A percentile compares a stretch with the other conserved stretches of the same genome.
phyloP scores from a whole-genome alignment of 495 filamentous ascomycete species.

The Penicillium paradoxum region DNA sequence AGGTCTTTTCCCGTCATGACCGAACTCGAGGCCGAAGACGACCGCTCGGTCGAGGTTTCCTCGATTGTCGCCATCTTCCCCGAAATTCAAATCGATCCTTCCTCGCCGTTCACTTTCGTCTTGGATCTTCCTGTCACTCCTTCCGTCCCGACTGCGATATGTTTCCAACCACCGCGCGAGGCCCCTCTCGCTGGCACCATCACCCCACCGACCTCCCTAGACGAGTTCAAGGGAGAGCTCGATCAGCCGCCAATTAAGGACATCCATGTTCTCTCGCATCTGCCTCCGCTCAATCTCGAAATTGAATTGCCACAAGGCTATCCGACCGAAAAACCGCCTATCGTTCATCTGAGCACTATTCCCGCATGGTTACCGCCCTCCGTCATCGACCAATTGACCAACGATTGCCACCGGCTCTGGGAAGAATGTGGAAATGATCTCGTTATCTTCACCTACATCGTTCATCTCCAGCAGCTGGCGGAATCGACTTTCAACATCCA shows the following conservation, averaged over 20 bases:
- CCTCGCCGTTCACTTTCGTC: constrained; percentile 54
- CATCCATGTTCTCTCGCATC: constrained; percentile 61
- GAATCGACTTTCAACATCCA: constrained; percentile 73
- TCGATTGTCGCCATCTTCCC: constrained; percentile 87
- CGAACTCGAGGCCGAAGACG: constrained; percentile 46
- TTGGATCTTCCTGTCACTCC: constrained; percentile 73
- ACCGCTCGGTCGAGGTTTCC: constrained; percentile 73
- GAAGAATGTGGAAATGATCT: constrained; percentile 72
- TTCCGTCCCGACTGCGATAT: constrained; percentile 59
- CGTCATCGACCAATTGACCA: constrained; percentile 52
- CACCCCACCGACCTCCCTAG: constrained; percentile 45
- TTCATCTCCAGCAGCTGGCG: constrained; percentile 74
- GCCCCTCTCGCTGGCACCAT: constrained; percentile 28
- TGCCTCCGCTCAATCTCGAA: constrained; percentile 68
- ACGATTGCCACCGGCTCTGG: constrained; percentile 65
- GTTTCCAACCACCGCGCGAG: constrained; percentile 57
- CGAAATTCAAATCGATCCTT: constrained; percentile 62
- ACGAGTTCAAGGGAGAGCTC: constrained; percentile 27
- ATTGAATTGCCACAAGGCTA: constrained; percentile 73
- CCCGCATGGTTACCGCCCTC: constrained; percentile 66
- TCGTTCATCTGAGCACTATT: constrained; percentile 56
- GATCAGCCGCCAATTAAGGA: constrained; percentile 33
- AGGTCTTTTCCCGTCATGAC: constrained; percentile 19
- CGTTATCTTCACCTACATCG: constrained; percentile 81
- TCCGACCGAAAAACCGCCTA: constrained; percentile 62